Evolutionary conservation across 169 alveolate genomes (phyloP), one percentile per base, ranked within the genome.

Genomic region (Cryptosporidium viatorum): DNA sequence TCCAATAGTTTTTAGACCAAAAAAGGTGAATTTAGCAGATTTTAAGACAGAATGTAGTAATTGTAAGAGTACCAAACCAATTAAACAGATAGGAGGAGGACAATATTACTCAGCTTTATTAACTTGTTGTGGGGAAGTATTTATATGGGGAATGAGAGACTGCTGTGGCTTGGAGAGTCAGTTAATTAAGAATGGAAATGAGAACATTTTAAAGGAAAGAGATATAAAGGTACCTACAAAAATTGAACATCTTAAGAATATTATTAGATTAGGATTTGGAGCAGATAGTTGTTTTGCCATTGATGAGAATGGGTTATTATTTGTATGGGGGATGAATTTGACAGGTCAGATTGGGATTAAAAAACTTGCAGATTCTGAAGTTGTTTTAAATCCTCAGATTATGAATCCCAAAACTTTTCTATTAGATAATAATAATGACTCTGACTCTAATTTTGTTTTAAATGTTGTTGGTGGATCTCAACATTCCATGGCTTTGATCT

Each of bases 21-120:
- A 29, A n/a, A 80, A 50, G 12, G 89, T 80, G 69, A 41, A 26
- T 60, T 26, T 80, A 3, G 45, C 14, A 9, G 68, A 80, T 43
- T 80, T 80, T 80, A 69, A 65, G 3, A 10, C 35, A 23, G 43
- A 16, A 41, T 80, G 89, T 26, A 43, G 35, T 31, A 26, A 62
- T 0, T 80, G 92, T 35, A 69, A 91, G 48, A 92, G 93, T 10
- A 92, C 91, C 14, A 70, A 85, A 62, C 86, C 91, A 59, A 91
- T 95, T 12, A 68, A 70, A 23, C 91, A 92, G 29, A 70, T 95
- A 14, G 92, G 93, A 41, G 97, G 97, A n/a, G 97, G 97, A 12
- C 97, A 95, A 74, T 94, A 92, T 71, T 95, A 94, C 73, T 91
- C 97, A 26, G 92, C 94, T n/a, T 92, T 95, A 29, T 70, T 93